phyloP scores from a whole-genome alignment of 495 filamentous ascomycete species.

The Penicillium flavigenum region DNA sequence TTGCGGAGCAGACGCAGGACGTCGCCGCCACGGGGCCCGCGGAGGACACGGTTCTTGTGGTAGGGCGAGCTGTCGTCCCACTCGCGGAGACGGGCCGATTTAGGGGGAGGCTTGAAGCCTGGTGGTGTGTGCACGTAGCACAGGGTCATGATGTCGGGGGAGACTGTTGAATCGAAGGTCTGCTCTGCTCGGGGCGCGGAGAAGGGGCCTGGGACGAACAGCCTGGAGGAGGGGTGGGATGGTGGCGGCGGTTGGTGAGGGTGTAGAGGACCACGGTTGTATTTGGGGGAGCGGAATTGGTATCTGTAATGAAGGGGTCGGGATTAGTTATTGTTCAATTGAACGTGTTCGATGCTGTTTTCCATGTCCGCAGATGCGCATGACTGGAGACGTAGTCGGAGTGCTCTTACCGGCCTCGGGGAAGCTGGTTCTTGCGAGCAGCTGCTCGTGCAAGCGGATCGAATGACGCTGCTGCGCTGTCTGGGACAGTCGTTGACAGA shows the following conservation, averaged over 20 bases:
- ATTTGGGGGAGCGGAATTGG: constrained; percentile 88
- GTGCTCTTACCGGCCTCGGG: constrained; percentile 60
- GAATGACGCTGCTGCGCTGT: constrained; percentile 43
- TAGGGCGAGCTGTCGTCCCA: constrained; percentile 94
- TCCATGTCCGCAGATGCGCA: constrained; percentile 7
- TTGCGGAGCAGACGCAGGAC: constrained; percentile 69
- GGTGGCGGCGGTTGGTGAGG: constrained; percentile 82
- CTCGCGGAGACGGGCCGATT: constrained; percentile 68
- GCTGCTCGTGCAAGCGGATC: constrained; percentile 57
- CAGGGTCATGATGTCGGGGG: constrained; percentile 86
- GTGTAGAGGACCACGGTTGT: constrained; percentile 88
- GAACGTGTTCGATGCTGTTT: neutral
- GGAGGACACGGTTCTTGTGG: constrained; percentile 82
- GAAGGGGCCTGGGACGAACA: constrained; percentile 93
- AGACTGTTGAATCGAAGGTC: constrained; percentile 82
- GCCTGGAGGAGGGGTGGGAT: constrained; percentile 81
- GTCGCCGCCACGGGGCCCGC: constrained; percentile 73
- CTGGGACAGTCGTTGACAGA: constrained; percentile 27
- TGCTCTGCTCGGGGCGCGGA: constrained; percentile 82
- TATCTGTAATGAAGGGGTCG: constrained; percentile 57
- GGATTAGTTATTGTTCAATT: constrained; percentile 20
- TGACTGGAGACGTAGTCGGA: constrained; percentile 1
- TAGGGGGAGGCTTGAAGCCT: constrained; percentile 62
- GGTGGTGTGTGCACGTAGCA: constrained; percentile 80
- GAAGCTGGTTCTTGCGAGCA: constrained; percentile 55